Base-by-base conservation (phyloP, 2,329 filamentous ascomycete species). In the Chaetomium globosum region DNA sequence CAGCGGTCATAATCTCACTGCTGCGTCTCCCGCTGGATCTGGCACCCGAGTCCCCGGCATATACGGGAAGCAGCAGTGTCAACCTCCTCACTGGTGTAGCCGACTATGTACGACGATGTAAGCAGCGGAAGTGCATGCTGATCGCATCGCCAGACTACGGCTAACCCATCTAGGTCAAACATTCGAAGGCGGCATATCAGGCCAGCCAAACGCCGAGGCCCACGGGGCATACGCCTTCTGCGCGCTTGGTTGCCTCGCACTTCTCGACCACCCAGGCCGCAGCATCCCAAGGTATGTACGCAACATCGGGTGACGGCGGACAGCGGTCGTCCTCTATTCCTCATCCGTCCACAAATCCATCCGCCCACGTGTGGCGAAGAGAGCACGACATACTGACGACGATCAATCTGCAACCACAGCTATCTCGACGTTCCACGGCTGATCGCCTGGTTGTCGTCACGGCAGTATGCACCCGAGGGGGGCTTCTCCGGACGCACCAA, bases 171-270 rank as follows among this genome's bases (percentile, higher is more conserved):
- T 61, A 92, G 90, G 91, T 76, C 94, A 98, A 83, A 96, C 92
- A 12, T 97, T 90, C 77, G 95, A 99, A 80, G 95, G 95, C 69
- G 95, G 95, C 57, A 93, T 99, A 71, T 93, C 91, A 69, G 90
- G 87, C 63, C 89, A 89, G 69, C 95, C 93, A 60, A 89, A 89
- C 66, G 88, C 90, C 69, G 95, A 99, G 82, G 95, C 94, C 62
- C 95, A 99, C 79, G 95, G 95, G 67, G 95, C 92, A 69, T 99
- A 98, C 80, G 92, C 94, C 30, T 98, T 98, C 78, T 97, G 94
- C 78, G 93, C 91, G 63, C 81, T 99, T 65, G 95, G 90, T 63
- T 96, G 92, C 77, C 85, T 99, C 62, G 89, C 91, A 73, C 91
- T 98, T 69, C 80, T 98, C 56, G 93, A 91, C 73, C 83, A 89